Evolutionary conservation across 1,284 basidiomycete genomes (phyloP).

Genomic region (Pseudozyma sp.): DNA sequence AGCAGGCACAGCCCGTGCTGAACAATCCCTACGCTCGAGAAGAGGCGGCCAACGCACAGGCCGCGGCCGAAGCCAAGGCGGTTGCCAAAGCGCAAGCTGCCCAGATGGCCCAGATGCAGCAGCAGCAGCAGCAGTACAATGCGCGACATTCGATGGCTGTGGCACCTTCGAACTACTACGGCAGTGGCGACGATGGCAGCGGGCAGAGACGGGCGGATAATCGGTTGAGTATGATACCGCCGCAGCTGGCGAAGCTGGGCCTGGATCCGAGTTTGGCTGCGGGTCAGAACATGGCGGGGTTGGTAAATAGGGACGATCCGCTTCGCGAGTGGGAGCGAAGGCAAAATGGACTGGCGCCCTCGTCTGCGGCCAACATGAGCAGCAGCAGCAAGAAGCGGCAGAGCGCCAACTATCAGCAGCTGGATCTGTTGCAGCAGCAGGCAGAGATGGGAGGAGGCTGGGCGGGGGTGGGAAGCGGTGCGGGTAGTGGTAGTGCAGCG

Average conservation of each 20-base stretch:
- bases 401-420: slow-evolving; percentile 46
- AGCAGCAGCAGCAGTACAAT: slow-evolving; percentile 45
- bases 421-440: slow-evolving; percentile 54
- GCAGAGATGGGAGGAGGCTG: slow-evolving; percentile 39
- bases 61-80: slow-evolving; percentile 45
- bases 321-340: slow-evolving; percentile 71
- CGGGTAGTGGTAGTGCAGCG: background rate
- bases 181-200: slow-evolving; percentile 12
- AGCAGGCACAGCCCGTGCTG: slow-evolving; percentile 67
- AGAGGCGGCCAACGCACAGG: slow-evolving; percentile 34
- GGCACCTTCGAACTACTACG: slow-evolving; percentile 35
- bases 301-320: slow-evolving; percentile 64
- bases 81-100: slow-evolving; percentile 52
- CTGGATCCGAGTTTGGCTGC: slow-evolving; percentile 53
- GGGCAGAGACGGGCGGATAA: slow-evolving; percentile 25
- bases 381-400: slow-evolving; percentile 39
- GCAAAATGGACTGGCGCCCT: slow-evolving; percentile 70
- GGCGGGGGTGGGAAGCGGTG: slow-evolving; percentile 10
- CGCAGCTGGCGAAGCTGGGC: slow-evolving; percentile 75
- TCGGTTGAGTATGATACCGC: slow-evolving; percentile 85
- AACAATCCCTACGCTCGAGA: slow-evolving; percentile 63
- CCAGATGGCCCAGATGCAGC: slow-evolving; percentile 51
- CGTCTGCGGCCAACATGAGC: slow-evolving; percentile 32
- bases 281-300: slow-evolving; percentile 55
- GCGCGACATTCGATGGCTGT: slow-evolving; percentile 40